phyloP scores from a whole-genome alignment of 305 asterid species.

The Salvia sclarea region DNA sequence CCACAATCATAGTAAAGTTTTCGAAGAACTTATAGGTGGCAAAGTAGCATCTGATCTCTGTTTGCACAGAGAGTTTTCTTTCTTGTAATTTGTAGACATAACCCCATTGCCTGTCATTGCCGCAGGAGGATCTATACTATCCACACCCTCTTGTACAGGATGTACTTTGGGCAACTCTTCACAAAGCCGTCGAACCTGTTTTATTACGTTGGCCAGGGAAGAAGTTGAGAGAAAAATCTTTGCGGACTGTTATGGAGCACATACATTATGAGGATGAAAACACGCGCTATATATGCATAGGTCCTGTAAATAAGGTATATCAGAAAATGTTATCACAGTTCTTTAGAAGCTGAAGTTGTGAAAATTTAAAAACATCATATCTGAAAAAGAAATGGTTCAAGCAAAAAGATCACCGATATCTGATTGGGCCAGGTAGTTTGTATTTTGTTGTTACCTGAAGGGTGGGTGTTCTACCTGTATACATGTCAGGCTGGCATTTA shows the following conservation, averaged over 20 bases:
- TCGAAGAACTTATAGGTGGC: neutral
- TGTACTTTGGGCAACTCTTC: constrained; percentile 88
- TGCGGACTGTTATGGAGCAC: constrained; percentile 78
- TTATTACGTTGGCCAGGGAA: constrained; percentile 96
- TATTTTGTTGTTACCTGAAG: neutral
- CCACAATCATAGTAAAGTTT: neutral
- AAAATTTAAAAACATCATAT: constrained; percentile 2
- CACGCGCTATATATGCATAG: constrained; percentile 93
- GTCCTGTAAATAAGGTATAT: constrained; percentile 95
- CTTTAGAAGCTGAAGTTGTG: neutral
- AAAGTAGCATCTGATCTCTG: neutral
- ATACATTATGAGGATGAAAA: constrained; percentile 98
- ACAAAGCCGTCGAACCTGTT: constrained; percentile 82
- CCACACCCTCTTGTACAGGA: constrained; percentile 95
- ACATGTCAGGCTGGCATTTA: constrained; percentile 13
- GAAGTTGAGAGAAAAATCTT: constrained; percentile 80
- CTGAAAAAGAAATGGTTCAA: constrained; percentile 9
- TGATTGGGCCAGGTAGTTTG: constrained; percentile 9
- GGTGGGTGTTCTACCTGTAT: constrained; percentile 10
- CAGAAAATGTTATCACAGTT: constrained; percentile 8
- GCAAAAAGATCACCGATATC: neutral
- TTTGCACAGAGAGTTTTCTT: constrained; percentile 5
- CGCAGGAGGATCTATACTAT: constrained; percentile 98
- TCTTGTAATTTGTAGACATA: constrained; percentile 14
- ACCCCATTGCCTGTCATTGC: constrained; percentile 25